Evolutionary conservation across 163 green algal genomes (phyloP), one percentile per base, ranked within the genome.

Genomic region (Chlamydomonas reinhardtii): DNA sequence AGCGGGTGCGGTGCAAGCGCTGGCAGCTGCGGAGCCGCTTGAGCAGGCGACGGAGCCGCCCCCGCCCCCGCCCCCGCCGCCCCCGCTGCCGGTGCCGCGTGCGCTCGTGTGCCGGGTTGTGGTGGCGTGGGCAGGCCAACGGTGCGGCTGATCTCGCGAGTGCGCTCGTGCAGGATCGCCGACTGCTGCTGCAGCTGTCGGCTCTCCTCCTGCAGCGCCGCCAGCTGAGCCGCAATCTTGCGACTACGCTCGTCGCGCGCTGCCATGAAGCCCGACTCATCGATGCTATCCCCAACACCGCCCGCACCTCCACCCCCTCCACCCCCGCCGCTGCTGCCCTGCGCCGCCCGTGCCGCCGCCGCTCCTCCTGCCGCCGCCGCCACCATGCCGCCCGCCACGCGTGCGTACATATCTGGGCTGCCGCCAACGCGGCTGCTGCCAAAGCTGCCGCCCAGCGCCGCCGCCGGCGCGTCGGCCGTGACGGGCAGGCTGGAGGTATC

Each of bases 171-270:
- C 73, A 92, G 82, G 29, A 77, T 15, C 66, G 76, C 27, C 73
- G 82, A 90, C 61, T 89, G 82, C 82, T 84, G 64, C 82, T 92
- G 89, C 82, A 92, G 82, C 71, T 72, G 65, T 39, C 82, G 74
- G 34, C 85, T 91, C 82, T 92, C 89, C 61, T 91, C 82, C 82
- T 92, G 89, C 32, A 92, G 89, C 64, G 82, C 72, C 29, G 86
- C 81, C 72, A 92, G 77, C 69, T 92, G 89, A 73, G 48, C 73
- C 2, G 86, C 86, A 37, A 92, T 89, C 16, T 89, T 83, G 5
- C 75, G 68, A 39, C 64, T 80, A 29, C 84, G 84, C 76, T 85
- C 68, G n/a, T 83, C 84, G 2, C 84, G 48, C 27, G 74, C 52
- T 34, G 83, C 83, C 39, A 78, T 16, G 32, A 78, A 88, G 6